A percentile compares a stretch with the other conserved stretches of the same genome.
Evolutionary conservation across 1,284 basidiomycete genomes (phyloP).

Genomic region (Sphagnurus paluster): DNA sequence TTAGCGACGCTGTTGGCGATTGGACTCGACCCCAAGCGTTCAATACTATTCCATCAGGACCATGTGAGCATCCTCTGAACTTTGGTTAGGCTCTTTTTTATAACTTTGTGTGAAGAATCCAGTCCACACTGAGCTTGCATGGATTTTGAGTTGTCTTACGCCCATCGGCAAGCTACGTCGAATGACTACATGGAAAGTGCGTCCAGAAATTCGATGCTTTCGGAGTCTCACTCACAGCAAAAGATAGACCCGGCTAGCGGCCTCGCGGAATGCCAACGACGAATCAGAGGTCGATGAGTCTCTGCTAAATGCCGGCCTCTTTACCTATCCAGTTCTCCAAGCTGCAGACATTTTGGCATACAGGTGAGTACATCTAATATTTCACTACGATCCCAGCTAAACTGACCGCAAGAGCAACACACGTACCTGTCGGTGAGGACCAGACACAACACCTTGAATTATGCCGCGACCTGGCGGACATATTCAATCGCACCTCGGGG

Average conservation of each 20-base stretch:
- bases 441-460: slow-evolving; percentile 94
- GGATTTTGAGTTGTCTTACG: slow-evolving; percentile 87
- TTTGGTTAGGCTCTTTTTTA: background rate
- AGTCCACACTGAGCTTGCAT: slow-evolving; percentile 87
- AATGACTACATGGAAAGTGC: slow-evolving; percentile 96
- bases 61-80: slow-evolving; percentile 51
- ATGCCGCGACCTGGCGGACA: slow-evolving; percentile 78
- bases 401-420: slow-evolving; percentile 64
- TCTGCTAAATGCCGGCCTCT: slow-evolving; percentile 79
- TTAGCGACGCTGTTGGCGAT: slow-evolving; percentile 84
- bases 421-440: slow-evolving; percentile 95
- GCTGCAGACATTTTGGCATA: slow-evolving; percentile 92
- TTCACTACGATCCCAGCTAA: background rate
- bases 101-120: slow-evolving; percentile 55
- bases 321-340: slow-evolving; percentile 93
- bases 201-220: slow-evolving; percentile 12
- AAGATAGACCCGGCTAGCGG: slow-evolving; percentile 72
- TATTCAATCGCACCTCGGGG: slow-evolving; percentile 69
- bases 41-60: slow-evolving; percentile 87
- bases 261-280: slow-evolving; percentile 70
- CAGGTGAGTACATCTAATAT: slow-evolving; percentile 48
- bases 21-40: slow-evolving; percentile 79
- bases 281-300: slow-evolving; percentile 82
- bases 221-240: background rate
- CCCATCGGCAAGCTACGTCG: slow-evolving; percentile 81